Conservation (phyloP, 352 stramenopile species). For the Phytophthora idaei region DNA sequence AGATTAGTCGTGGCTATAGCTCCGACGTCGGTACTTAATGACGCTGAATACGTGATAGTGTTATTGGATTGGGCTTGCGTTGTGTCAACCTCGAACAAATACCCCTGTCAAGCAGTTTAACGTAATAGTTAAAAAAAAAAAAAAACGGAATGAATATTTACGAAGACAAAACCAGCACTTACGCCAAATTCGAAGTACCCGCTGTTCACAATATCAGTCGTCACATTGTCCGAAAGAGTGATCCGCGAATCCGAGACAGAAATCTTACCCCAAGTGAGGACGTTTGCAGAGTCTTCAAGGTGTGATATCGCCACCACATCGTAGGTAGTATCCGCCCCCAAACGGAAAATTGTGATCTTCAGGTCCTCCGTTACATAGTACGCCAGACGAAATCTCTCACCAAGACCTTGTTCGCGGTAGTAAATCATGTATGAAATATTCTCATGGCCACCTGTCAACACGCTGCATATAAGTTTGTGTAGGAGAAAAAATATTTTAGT, state of each 20-base stretch:
- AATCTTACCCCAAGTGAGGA: constrained; percentile 28
- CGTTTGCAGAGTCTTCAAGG: constrained; percentile 8
- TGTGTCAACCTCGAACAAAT: constrained; percentile 56
- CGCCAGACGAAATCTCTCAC: constrained; percentile 32
- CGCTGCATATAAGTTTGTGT: not conserved
- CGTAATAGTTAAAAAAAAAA: not conserved
- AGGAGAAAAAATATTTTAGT: not conserved
- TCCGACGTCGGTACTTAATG: constrained; percentile 12
- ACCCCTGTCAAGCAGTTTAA: constrained; percentile 29
- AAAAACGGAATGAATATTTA: not conserved
- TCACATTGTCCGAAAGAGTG: constrained; percentile 3
- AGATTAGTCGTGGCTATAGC: constrained; percentile 22
- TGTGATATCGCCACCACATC: constrained; percentile 53
- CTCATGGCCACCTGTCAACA: constrained; percentile 36
- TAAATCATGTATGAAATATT: constrained; percentile 47
- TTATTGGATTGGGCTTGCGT: not conserved
- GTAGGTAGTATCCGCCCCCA: constrained; percentile 53
- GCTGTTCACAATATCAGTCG: not conserved
- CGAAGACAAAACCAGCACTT: constrained; percentile 12
- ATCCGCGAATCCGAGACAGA: constrained; percentile 33
- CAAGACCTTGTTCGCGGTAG: constrained; percentile 23
- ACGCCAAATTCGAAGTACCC: constrained; percentile 61
- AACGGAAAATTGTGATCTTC: constrained; percentile 40
- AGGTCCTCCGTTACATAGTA: constrained; percentile 25
- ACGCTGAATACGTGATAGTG: constrained; percentile 4